Percentiles rank a stretch among this genome's conserved stretches.
Conservation (phyloP, 192 early-diverging fungal genomes). For the Umbelopsis ramanniana region DNA sequence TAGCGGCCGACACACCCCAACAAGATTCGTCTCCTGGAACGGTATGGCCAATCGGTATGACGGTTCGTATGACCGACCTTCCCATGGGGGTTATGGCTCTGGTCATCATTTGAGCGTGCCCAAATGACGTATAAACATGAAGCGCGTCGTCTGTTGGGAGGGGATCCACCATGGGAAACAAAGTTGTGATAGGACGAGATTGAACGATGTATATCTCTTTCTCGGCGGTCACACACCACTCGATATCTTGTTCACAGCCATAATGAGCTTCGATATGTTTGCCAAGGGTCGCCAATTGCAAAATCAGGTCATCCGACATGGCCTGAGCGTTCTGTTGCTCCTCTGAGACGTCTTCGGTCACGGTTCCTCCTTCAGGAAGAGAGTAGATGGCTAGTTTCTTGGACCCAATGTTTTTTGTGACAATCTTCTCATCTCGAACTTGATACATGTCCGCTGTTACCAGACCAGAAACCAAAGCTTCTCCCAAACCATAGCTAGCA, state of each 20-base stretch:
- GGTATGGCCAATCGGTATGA: neutral
- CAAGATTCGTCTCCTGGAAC: neutral
- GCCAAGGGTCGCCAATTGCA: neutral
- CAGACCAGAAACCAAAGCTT: constrained; percentile 53
- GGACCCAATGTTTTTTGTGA: neutral
- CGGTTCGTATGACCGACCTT: neutral
- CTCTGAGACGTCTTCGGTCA: neutral
- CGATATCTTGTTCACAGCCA: constrained; percentile 18
- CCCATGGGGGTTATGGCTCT: neutral
- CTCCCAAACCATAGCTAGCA: constrained; percentile 54
- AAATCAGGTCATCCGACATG: neutral
- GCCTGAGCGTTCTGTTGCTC: constrained; percentile 11
- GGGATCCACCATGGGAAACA: neutral
- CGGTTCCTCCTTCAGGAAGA: constrained; percentile 15
- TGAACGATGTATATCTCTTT: neutral
- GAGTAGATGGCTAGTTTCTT: neutral
- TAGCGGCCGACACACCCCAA: neutral
- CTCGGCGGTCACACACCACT: constrained; percentile 5
- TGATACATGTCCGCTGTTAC: constrained; percentile 55
- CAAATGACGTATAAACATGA: constrained; percentile 9
- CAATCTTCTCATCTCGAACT: constrained; percentile 18
- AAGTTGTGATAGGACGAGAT: constrained; percentile 18
- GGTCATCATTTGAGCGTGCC: constrained; percentile 9
- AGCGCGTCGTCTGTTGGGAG: neutral
- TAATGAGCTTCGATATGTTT: neutral